Conservation (phyloP, 768 basidiomycete genomes). For the Mycena galopus region DNA sequence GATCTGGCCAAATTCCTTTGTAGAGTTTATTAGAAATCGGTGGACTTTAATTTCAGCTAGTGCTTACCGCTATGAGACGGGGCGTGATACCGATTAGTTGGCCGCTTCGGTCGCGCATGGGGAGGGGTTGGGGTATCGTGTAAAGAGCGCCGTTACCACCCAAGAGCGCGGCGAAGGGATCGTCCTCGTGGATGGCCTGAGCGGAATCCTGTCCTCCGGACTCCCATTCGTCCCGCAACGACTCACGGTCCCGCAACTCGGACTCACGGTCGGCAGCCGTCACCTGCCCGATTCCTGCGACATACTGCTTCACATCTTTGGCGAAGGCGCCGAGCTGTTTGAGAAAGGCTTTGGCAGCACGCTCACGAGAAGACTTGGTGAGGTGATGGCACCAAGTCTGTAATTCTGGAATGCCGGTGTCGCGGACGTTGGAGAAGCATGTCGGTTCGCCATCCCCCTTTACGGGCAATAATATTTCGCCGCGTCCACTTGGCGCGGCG, state of each 20-base stretch:
- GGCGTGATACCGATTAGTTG: slow-evolving; percentile 61
- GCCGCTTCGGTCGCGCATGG: slow-evolving; percentile 59
- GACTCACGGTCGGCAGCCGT: slow-evolving; percentile 65
- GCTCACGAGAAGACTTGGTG: slow-evolving; percentile 66
- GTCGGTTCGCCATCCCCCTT: slow-evolving; percentile 71
- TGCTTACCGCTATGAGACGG: slow-evolving; percentile 55
- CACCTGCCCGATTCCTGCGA: slow-evolving; percentile 65
- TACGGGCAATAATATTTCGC: no score
- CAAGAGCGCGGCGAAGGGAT: slow-evolving; percentile 52
- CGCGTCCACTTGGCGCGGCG: no score
- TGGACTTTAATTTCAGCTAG: slow-evolving; percentile 5
- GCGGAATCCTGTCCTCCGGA: slow-evolving; percentile 44
- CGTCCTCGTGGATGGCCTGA: slow-evolving; percentile 41
- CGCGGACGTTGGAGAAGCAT: slow-evolving; percentile 65
- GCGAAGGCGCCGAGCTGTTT: slow-evolving; percentile 63
- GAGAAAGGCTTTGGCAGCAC: slow-evolving; percentile 58
- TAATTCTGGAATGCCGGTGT: slow-evolving; percentile 69
- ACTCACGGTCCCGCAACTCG: no score
- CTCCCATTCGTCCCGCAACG: slow-evolving; percentile 67
- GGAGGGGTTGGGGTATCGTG: slow-evolving; percentile 48
- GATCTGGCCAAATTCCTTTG: slow-evolving; percentile 64
- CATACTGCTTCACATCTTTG: slow-evolving; percentile 60
- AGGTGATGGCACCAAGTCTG: slow-evolving; percentile 71
- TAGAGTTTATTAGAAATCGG: neutral
- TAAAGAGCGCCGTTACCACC: slow-evolving; percentile 49